Evolutionary conservation across 2,329 filamentous ascomycete species (phyloP), one percentile per base, ranked within the genome.

Genomic region (Hypomyces rosellus): DNA sequence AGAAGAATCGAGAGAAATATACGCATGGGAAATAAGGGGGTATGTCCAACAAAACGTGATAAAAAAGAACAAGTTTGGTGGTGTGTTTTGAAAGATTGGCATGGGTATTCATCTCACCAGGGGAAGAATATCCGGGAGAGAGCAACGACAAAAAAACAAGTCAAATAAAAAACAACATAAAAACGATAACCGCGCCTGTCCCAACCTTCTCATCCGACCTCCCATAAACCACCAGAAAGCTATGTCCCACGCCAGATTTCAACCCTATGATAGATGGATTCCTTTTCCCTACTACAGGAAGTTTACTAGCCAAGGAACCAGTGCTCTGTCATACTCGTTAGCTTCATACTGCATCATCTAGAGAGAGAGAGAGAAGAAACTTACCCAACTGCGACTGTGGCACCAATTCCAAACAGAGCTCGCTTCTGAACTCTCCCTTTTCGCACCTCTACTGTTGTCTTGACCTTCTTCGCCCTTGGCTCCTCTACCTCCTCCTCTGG

Each of bases 361-460:
- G 4, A 18, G n/a, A 15, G 11, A 8, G 6, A 18, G 37, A 18
- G n/a, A 39, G 15, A 14, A 15, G 2, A 14, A 14, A 86, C 90
- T 74, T 81, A 97, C 93, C 91, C 91, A 68, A 96, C 80, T 51
- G 88, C 89, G 66, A 96, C 78, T 43, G 89, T 93, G 51, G 89
- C 89, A 55, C 85, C 88, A 48, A 97, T 81, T 52, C 93, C 92
- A 55, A 95, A 78, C 54, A 96, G 74, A 43, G 93, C 89, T 64
- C 90, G 82, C 69, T 85, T 89, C 71, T 89, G 85, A 57, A 96
- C 89, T 63, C 84, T 87, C 71, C 95, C 86, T 72, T 89, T 91
- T 68, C 85, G 85, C 58, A 95, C 68, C 69, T 93, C 86, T 41
- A 87, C 80, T 65, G 93, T 87, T 1, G 89, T 86, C 75, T 85